Evolutionary conservation across 192 early-diverging fungal genomes (phyloP).

Genomic region (Linderina pennispora): DNA sequence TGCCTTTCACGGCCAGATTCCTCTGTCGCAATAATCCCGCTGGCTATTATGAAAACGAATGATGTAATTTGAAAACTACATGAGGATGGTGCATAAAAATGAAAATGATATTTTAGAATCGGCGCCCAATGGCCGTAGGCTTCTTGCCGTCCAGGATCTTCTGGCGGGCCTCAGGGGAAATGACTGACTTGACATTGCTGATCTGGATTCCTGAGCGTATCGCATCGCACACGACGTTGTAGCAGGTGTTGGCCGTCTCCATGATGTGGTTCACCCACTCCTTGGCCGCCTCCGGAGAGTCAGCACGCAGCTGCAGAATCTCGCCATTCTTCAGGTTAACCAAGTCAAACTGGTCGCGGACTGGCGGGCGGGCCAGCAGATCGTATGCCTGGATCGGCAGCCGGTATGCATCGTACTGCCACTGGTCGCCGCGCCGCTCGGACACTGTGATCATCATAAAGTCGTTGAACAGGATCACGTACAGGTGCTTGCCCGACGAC

Average conservation of each 20-base stretch:
- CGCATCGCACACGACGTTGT: constrained; percentile 42
- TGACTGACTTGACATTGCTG: constrained; percentile 47
- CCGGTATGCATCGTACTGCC: constrained; percentile 44
- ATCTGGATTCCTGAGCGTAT: constrained; percentile 43
- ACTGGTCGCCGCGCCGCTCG: constrained; percentile 33
- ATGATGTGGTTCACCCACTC: constrained; percentile 45
- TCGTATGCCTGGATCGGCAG: constrained; percentile 46
- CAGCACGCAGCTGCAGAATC: constrained; percentile 42
- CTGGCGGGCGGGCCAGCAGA: constrained; percentile 36
- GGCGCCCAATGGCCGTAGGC: constrained; percentile 30
- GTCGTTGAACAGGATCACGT: constrained; percentile 47
- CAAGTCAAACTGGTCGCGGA: constrained; percentile 45
- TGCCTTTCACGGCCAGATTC: too few species aligned
- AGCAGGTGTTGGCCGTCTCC: constrained; percentile 41
- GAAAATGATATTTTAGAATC: constrained; percentile 9
- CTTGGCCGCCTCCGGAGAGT: constrained; percentile 24
- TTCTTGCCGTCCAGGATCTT: constrained; percentile 38
- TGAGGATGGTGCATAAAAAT: neutral
- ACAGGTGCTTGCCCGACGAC: constrained; percentile 40
- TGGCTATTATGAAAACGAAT: too few species aligned
- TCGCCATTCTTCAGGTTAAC: constrained; percentile 42
- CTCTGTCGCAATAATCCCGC: too few species aligned
- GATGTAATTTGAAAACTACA: neutral
- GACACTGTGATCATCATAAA: constrained; percentile 49
- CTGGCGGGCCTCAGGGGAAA: constrained; percentile 34